Conservation (phyloP, 2,329 filamentous ascomycete species). For the Byssoonygena ceratinophila region DNA sequence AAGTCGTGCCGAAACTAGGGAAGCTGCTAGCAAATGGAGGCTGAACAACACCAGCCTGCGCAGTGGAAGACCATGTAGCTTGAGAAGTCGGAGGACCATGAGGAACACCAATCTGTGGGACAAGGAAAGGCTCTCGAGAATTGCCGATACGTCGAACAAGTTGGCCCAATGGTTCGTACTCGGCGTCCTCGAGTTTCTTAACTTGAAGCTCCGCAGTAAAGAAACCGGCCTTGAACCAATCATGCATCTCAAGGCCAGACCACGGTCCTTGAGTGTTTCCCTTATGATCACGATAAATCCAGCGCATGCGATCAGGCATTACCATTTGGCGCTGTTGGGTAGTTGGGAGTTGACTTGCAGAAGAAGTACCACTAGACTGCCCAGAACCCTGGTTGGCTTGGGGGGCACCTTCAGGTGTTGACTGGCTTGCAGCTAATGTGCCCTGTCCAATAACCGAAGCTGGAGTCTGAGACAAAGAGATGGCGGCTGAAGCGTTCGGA, state of each 20-base stretch:
- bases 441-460: conserved; percentile 24
- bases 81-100: conserved; percentile 61
- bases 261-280: conserved; percentile 88
- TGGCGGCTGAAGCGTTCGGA: conserved; percentile 23
- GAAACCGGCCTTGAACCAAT: conserved; percentile 98
- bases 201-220: conserved; percentile 91
- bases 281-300: conserved; percentile 95
- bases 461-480: conserved; percentile 29
- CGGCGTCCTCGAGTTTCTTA: conserved; percentile 83
- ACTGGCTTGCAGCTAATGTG: conserved; percentile 25
- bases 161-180: conserved; percentile 91
- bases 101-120: conserved; percentile 90
- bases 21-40: conserved; percentile 90
- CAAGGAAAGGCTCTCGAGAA: conserved; percentile 91
- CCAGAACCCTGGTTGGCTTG: conserved; percentile 29
- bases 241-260: conserved; percentile 96
- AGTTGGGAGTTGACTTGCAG: conserved; percentile 53
- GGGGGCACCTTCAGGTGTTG: conserved; percentile 23
- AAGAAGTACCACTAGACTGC: conserved; percentile 32
- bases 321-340: conserved; percentile 81
- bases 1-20: conserved; percentile 87
- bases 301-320: conserved; percentile 97
- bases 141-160: conserved; percentile 93
- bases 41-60: conserved; percentile 52
- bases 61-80: conserved; percentile 42